Evolutionary conservation across 441 rosid genomes (phyloP), one percentile per base, ranked within the genome.

Genomic region (Jatropha podagrica): DNA sequence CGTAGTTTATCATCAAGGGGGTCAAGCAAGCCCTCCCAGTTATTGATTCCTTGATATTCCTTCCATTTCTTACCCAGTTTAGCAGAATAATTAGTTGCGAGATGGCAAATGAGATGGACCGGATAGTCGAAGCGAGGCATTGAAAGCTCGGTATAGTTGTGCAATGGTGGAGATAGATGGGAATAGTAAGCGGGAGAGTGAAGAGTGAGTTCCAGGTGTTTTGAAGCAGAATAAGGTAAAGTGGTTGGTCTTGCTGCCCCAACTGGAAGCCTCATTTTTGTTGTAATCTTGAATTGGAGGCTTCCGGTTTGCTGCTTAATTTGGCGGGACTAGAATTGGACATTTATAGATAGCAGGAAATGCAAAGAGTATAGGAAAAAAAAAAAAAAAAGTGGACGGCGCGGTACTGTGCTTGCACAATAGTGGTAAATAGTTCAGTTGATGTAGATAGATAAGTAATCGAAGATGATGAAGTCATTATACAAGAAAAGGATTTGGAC

Each of bases 11-110:
- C 85, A 71, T 92, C 94, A 0, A 92, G 86, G 1, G 92, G 92
- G 63, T 89, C 88, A 10, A 90, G 83, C 18, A 90, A 69, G 38
- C 92, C 94, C 15, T 86, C 87, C 94, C 94, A 90, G 71, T 90
- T 84, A 14, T 78, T 85, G 51, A 76, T 60, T 0, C 92, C 94
- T 58, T 87, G 94, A 70, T 86, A 85, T 71, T 90, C 88, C 81
- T n/a, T 76, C 94, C 94, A 90, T 60, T 38, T 78, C 73, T 77
- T 82, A 49, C 86, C 85, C 0, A 89, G 78, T 75, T 81, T 87
- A 72, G 79, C 17, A 1, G 60, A n/a, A 1, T 20, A 18, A 14
- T 1, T 1, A 20, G 51, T 1, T 6, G 48, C 1, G 75, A 75
- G 15, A 5, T 13, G 0, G 18, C 37, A 58, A 42, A 54, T 1